A percentile compares a stretch with the other conserved stretches of the same genome.
These are phyloP conservation scores for Spatholobus suberectus DNA, from an alignment of 306 rosid species.

Conservation along the genomic window DNA sequence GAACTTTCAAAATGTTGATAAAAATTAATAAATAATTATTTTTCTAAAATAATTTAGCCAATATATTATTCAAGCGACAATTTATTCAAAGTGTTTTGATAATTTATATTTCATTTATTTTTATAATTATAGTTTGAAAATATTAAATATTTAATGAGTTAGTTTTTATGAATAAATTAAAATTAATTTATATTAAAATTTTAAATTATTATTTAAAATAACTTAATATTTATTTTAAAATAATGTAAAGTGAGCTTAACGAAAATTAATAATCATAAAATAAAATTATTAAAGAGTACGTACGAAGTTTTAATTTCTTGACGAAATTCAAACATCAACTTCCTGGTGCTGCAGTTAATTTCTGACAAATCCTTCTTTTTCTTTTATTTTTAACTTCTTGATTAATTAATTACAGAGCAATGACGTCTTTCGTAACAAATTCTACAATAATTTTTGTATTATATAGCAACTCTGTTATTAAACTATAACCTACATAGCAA, in stretches of 20 bases:
- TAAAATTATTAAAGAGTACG: too few species aligned
- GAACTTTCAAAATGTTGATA: neutral
- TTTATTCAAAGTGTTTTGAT: neutral
- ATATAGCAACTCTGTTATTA: too few species aligned
- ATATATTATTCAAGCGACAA: neutral
- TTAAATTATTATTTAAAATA: neutral
- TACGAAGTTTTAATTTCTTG: neutral
- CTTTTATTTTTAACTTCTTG: neutral
- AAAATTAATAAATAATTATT: neutral
- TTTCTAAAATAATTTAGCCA: neutral
- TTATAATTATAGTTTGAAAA: neutral
- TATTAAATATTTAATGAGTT: neutral
- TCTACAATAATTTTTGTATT: neutral
- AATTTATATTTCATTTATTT: neutral
- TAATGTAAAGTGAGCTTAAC: neutral
- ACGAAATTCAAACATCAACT: neutral
- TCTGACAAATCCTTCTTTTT: too few species aligned
- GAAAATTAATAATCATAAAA: neutral
- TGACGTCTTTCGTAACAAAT: neutral
- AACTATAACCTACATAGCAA: too few species aligned
- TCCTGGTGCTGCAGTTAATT: too few species aligned
- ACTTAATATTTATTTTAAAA: neutral
- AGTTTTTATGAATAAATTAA: neutral
- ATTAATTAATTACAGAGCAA: neutral
- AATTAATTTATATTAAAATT: neutral